Evolutionary conservation across 495 filamentous ascomycete species (phyloP), one percentile per base, ranked within the genome.

Genomic region (Patellaria atrata): DNA sequence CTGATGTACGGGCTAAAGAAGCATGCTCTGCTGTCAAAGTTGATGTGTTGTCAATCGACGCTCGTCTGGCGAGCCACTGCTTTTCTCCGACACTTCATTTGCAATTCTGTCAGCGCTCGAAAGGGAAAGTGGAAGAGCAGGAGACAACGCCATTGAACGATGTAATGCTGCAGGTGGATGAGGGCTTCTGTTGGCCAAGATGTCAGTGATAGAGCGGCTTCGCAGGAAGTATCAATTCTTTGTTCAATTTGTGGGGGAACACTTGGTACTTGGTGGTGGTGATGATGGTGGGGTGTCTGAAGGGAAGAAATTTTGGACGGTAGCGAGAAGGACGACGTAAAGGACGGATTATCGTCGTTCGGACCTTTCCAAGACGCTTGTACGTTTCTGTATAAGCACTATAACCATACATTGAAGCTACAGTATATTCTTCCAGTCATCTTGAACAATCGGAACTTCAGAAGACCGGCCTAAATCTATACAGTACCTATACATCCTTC

Each of bases 41-140:
- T 50, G 46, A 50, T 50, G 46, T 42, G 46, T 33, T 50, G 46
- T n/a, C n/a, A n/a, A n/a, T n/a, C n/a, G n/a, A n/a, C n/a, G 46
- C 46, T 50, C 46, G 46, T 38, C 46, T n/a, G 45, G 41, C 38
- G 33, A 38, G 46, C 46, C 46, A 50, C 27, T 42, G 46, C 37
- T 35, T 37, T 37, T 30, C 27, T n/a, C n/a, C n/a, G n/a, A n/a
- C n/a, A n/a, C n/a, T n/a, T n/a, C 27, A 37, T 35, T 42, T 42
- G 46, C 41, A 50, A 45, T 50, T n/a, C 42, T 50, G 40, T 43
- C 33, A 33, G 10, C 16, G 33, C 40, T 37, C 27, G 46, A 45
- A 45, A 29, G 21, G 38, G 46, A 35, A 50, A 40, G 42, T 29
- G 25, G 42, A 45, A 20, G 35, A 44, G 30, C 35, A 50, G 10